phyloP scores from a whole-genome alignment of 345 rosid genomes.

The Reutealis trisperma region DNA sequence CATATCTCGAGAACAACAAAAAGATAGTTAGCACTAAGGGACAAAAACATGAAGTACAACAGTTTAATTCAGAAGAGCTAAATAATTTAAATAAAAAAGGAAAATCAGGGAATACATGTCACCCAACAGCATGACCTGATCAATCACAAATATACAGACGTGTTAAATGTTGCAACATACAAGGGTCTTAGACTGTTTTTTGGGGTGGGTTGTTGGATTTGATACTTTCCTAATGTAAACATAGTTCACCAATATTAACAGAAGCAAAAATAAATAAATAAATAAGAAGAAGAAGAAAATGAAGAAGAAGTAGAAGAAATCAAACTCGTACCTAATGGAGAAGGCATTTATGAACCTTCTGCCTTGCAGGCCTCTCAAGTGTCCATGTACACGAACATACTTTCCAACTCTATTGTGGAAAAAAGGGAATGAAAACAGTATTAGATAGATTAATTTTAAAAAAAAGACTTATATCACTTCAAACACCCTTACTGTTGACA shows the following conservation, averaged over 20 bases:
- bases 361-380: constrained; percentile 69
- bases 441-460: not conserved
- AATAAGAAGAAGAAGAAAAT: no score
- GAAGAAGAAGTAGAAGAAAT: not conserved
- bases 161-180: not conserved
- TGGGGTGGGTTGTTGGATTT: not conserved
- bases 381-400: constrained; percentile 89
- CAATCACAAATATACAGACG: not conserved
- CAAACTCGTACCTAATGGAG: constrained; percentile 59
- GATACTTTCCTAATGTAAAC: not conserved
- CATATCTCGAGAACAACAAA: no score
- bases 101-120: not conserved
- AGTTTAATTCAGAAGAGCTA: not conserved
- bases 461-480: not conserved
- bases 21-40: not conserved
- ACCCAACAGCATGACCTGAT: not conserved
- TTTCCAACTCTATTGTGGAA: constrained; percentile 62
- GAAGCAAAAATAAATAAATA: no score
- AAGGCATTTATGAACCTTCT: constrained; percentile 71
- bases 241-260: not conserved
- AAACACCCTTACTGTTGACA: not conserved
- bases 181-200: not conserved
- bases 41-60: not conserved
- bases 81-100: not conserved
- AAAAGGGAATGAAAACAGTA: not conserved